phyloP scores from a whole-genome alignment of 2,329 filamentous ascomycete genomes.

The Aspergillus versicolor region DNA sequence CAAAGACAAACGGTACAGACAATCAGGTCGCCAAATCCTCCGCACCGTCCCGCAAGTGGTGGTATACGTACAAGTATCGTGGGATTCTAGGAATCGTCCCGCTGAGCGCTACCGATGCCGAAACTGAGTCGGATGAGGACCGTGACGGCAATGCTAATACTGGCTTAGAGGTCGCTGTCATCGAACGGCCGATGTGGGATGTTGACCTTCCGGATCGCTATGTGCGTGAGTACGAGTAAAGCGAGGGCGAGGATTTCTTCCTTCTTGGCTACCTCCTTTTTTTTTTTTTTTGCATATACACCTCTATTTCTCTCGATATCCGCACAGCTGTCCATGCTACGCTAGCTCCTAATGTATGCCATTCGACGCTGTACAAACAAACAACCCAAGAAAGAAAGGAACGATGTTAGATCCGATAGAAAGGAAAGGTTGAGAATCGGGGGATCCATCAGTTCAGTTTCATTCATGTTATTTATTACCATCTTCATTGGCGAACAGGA shows the following conservation, averaged over 20 bases:
- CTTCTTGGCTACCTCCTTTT: neutral
- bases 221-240: slow-evolving; percentile 55
- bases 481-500: slow-evolving; percentile 2
- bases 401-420: neutral
- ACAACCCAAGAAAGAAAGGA: neutral
- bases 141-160: neutral
- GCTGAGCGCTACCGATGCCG: slow-evolving; percentile 36
- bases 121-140: neutral
- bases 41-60: slow-evolving; percentile 47
- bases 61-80: slow-evolving; percentile 90
- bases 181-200: slow-evolving; percentile 85
- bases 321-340: neutral
- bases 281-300: neutral
- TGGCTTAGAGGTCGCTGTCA: slow-evolving; percentile 72
- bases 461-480: neutral
- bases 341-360: neutral
- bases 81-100: slow-evolving; percentile 79
- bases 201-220: slow-evolving; percentile 73
- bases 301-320: neutral
- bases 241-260: neutral
- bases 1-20: too few species aligned
- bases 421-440: neutral
- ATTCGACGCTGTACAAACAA: neutral
- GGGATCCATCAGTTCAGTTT: neutral
- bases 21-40: slow-evolving; percentile 22